phyloP scores from a whole-genome alignment of 805 yeast species.

The Pichia gijzeniarum region DNA sequence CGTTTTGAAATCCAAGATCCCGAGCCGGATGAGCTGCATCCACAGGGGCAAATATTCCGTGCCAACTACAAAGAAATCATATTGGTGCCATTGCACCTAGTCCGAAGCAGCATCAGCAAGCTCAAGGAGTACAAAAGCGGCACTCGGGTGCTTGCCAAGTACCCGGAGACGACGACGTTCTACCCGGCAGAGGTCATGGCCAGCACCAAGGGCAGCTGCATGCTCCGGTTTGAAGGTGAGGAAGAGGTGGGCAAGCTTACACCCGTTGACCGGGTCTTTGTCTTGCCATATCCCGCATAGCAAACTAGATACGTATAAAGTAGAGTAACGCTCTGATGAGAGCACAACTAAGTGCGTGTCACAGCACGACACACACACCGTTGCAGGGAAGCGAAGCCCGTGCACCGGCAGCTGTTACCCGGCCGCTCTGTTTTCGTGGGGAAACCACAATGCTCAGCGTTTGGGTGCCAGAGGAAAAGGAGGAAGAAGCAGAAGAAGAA shows the following conservation, averaged over 20 bases:
- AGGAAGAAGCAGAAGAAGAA: too few species aligned
- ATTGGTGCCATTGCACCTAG: constrained; percentile 46
- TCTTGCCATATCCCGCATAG: constrained; percentile 58
- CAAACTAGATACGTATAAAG: not conserved
- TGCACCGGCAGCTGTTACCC: not conserved
- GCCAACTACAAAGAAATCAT: constrained; percentile 78
- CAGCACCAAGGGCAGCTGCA: constrained; percentile 67
- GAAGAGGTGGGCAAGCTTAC: constrained; percentile 96
- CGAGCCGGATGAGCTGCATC: constrained; percentile 90
- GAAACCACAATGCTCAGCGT: too few species aligned
- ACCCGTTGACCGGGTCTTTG: constrained; percentile 80
- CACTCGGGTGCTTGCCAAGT: constrained; percentile 80
- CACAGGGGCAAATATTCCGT: constrained; percentile 79
- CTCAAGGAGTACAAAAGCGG: constrained; percentile 62
- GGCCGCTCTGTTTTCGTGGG: too few species aligned
- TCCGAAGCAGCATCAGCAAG: constrained; percentile 16
- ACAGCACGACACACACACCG: not conserved
- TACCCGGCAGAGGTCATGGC: constrained; percentile 92
- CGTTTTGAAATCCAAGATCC: constrained; percentile 93
- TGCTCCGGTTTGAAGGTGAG: constrained; percentile 89
- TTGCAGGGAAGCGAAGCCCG: not conserved
- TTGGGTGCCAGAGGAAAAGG: too few species aligned
- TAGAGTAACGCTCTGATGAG: too few species aligned
- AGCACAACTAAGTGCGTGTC: too few species aligned
- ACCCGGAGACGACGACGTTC: constrained; percentile 96